Evolutionary conservation across 768 basidiomycete species (phyloP).

Genomic region (Hebeloma cylindrosporum): DNA sequence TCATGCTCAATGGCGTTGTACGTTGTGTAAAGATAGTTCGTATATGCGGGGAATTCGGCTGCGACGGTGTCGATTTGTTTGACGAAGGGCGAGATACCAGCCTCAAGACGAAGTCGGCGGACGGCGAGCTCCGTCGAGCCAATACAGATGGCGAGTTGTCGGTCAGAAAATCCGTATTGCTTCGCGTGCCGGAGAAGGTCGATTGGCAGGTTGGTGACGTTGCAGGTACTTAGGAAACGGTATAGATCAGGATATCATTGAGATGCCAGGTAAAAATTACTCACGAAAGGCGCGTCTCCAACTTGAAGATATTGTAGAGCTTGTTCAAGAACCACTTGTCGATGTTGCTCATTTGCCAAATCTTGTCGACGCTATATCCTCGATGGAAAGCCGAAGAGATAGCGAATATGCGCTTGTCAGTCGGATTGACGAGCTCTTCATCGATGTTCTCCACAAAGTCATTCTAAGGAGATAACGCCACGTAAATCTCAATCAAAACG

Average conservation of each 20-base stretch:
- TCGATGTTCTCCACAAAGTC: conserved; percentile 89
- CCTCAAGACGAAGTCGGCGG: conserved; percentile 84
- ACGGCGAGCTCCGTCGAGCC: conserved; percentile 93
- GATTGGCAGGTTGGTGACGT: conserved; percentile 60
- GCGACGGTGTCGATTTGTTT: conserved; percentile 99
- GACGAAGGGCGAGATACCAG: conserved; percentile 82
- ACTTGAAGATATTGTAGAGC: conserved; percentile 78
- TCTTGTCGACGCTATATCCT: conserved; percentile 92
- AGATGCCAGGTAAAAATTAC: conserved; percentile 27
- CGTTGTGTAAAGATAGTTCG: conserved; percentile 98
- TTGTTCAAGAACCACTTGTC: conserved; percentile 98
- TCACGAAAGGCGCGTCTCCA: conserved; percentile 77
- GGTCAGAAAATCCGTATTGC: conserved; percentile 94
- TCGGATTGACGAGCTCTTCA: conserved; percentile 90
- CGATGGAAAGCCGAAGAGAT: conserved; percentile 91
- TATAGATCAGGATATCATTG: neutral
- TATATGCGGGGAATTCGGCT: conserved; percentile 97
- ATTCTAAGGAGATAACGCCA: conserved; percentile 56
- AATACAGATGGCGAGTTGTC: conserved; percentile 80
- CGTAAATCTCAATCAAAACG: conserved; percentile 4
- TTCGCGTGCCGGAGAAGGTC: conserved; percentile 78
- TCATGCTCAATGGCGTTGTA: conserved; percentile 98
- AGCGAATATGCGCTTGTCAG: conserved; percentile 96
- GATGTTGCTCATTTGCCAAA: conserved; percentile 97
- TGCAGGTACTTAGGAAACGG: conserved; percentile 48